Evolutionary conservation across 2,329 filamentous ascomycete genomes (phyloP), one percentile per base, ranked within the genome.

Genomic region (Cercospora berteroae): DNA sequence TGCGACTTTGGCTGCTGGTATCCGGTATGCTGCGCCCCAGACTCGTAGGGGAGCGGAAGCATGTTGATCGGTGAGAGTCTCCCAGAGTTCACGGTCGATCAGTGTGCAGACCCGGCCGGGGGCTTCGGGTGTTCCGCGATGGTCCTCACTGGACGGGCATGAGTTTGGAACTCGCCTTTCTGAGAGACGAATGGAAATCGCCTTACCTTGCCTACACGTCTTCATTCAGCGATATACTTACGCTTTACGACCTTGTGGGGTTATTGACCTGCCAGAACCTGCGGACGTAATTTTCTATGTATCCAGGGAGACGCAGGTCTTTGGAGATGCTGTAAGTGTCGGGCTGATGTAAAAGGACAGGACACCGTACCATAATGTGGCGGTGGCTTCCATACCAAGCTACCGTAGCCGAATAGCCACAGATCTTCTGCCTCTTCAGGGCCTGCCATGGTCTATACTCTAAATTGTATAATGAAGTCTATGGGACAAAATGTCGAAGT

Each of bases 251-350:
- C n/a, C n/a, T n/a, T n/a, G n/a, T n/a, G n/a, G n/a, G n/a, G n/a
- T n/a, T n/a, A n/a, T n/a, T n/a, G n/a, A n/a, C n/a, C n/a, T 99
- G 95, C 95, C 95, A 99, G 81, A 99, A 98, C 42, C 95, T 87
- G 66, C 95, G 89, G 48, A 99, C 94, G 79, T 97, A 99, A 73
- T 94, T 93, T 73, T 89, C 91, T 23, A 98, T 93, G 83, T 93
- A 97, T 58, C 94, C 95, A 1, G 93, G 92, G 29, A 98, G 83
- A 66, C 93, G 87, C 74, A 88, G 86, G 77, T 98, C 94, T 97
- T 73, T 29, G 7, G 3, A 5, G 4, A 25, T 10, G 27, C 9
- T 9, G 42, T 71, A 25, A 67, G 65, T 8, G 13, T 48, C 20
- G n/a, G 9, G 29, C 23, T 25, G 60, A 42, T 12, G 31, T 57